Evolutionary conservation across 257 asterid species (phyloP).

Genomic region (Forsythia suspensa): DNA sequence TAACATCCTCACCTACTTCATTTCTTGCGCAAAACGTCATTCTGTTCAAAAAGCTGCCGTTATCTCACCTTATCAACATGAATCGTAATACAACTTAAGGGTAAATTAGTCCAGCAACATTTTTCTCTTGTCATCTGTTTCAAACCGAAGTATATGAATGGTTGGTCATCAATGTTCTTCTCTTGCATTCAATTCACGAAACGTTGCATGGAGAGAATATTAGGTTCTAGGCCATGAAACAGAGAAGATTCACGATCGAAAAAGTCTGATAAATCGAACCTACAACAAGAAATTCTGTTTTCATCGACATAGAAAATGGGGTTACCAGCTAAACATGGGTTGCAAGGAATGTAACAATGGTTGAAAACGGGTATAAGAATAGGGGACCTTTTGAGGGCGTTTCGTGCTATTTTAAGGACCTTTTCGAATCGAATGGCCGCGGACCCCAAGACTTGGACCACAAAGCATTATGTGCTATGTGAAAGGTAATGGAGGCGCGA

Average conservation of each 20-base stretch:
- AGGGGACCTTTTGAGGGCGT: conserved; percentile 83
- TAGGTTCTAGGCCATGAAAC: conserved; percentile 37
- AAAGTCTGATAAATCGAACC: conserved; percentile 78
- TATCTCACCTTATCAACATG: no score
- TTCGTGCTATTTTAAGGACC: conserved; percentile 74
- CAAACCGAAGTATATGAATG: no score
- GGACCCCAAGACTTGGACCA: conserved; percentile 97
- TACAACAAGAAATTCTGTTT: conserved; percentile 78
- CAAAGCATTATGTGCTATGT: conserved; percentile 69
- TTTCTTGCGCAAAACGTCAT: no score
- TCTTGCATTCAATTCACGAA: no score
- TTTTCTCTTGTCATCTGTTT: no score
- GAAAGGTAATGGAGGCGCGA: conserved; percentile 81
- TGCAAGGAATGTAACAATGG: conserved; percentile 87
- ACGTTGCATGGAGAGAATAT: conserved; percentile 39
- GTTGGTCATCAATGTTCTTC: no score
- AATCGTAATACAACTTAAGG: no score
- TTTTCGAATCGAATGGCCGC: conserved; percentile 66
- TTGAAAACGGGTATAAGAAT: conserved; percentile 77
- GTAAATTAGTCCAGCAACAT: no score
- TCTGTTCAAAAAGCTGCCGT: no score
- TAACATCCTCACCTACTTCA: no score
- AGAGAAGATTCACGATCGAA: conserved; percentile 74
- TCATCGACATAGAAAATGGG: conserved; percentile 92
- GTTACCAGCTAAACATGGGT: conserved; percentile 82